Evolutionary conservation across 352 stramenopile genomes (phyloP), one percentile per base, ranked within the genome.

Genomic region (Pythium pectinolyticum): DNA sequence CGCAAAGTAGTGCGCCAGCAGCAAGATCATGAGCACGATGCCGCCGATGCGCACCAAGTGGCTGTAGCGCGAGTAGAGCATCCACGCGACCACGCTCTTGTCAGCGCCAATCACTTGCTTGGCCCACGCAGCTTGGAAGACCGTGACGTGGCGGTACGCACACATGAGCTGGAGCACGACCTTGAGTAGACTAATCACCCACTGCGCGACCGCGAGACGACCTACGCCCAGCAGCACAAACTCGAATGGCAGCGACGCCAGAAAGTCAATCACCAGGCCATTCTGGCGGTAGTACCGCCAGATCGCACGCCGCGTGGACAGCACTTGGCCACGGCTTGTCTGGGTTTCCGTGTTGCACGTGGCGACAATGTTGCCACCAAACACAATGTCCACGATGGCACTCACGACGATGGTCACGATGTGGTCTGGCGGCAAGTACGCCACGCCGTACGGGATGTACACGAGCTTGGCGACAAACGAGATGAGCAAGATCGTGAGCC

Each of bases 21-120:
- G 54, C 47, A 88, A 57, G 17, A 88, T 65, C 11, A 65, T 41
- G 4, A 74, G 27, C 0, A 88, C 57, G 49, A 86, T 66, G 59
- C 73, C 74, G 10, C 69, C 49, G 19, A 88, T 73, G 0, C 67
- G 65, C 25, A 86, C 54, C 15, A 84, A 53, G 56, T 88, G 73
- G 1, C 70, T 83, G 49, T 81, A 83, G 1, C 75, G 70, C 1
- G 74, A 86, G 56, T 85, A 85, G 22, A 80, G 49, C 25, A 87
- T 40, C 78, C 72, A 84, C 4, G 59, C 63, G 45, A 72, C 70
- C 61, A 49, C 50, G 70, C 37, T 66, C 6, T 75, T 77, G 30
- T 73, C 65, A 15, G 63, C 70, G 37, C 67, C 64, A 34, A 57
- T 57, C 20, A 67, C 60, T 10, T 67, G 59, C 25, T 67, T 58